A percentile compares a stretch with the other conserved stretches of the same genome.
Evolutionary conservation across 805 yeast species (phyloP).

Genomic region (Spathaspora girioi): DNA sequence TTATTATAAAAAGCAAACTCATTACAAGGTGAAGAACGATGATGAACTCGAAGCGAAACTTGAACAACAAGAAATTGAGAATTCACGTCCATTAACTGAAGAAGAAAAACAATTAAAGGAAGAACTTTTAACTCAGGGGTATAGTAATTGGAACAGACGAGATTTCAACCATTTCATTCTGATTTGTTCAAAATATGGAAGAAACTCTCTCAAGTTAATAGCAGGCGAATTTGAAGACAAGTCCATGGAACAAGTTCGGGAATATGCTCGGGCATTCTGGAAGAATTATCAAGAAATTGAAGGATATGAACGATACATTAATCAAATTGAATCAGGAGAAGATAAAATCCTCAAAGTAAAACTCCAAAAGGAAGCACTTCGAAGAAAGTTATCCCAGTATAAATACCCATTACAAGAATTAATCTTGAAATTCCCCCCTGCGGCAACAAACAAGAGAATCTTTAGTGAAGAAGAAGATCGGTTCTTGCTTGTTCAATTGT

Average conservation of each 20-base stretch:
- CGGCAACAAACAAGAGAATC: constrained; percentile 55
- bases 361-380: constrained; percentile 74
- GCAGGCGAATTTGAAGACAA: constrained; percentile 81
- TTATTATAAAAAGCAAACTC: constrained; percentile 65
- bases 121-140: constrained; percentile 63
- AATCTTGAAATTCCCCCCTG: constrained; percentile 67
- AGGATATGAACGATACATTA: constrained; percentile 79
- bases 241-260: constrained; percentile 71
- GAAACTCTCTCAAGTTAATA: constrained; percentile 67
- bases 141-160: constrained; percentile 76
- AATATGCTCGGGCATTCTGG: constrained; percentile 84
- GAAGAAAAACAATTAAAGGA: constrained; percentile 69
- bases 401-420: constrained; percentile 79
- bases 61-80: constrained; percentile 69
- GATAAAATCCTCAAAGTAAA: constrained; percentile 64
- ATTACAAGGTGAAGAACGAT: constrained; percentile 59
- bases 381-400: constrained; percentile 69
- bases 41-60: constrained; percentile 47
- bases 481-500: constrained; percentile 74
- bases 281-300: constrained; percentile 71
- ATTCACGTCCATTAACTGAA: constrained; percentile 76
- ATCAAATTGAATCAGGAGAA: constrained; percentile 85
- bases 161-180: constrained; percentile 83
- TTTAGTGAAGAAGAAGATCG: constrained; percentile 90
- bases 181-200: constrained; percentile 73